A percentile compares a stretch with the other conserved stretches of the same genome.
phyloP scores from a whole-genome alignment of 2,329 filamentous ascomycete genomes.

The Pseudopyricularia cyperi region DNA sequence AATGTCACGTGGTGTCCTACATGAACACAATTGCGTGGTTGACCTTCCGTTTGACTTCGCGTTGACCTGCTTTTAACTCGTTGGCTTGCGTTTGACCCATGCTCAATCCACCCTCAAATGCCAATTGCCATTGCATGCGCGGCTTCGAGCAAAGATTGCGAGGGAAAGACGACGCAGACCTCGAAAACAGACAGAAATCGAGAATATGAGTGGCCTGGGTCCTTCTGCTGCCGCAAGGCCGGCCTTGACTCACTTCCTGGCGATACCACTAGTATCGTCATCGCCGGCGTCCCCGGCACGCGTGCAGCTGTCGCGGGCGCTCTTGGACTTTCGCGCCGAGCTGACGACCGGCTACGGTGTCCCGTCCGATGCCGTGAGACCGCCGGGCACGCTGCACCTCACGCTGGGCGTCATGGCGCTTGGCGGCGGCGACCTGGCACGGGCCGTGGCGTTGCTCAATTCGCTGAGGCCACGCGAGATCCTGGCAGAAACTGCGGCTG shows the following conservation, averaged over 20 bases:
- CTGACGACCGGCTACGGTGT: conserved; percentile 32
- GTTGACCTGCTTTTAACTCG: no score
- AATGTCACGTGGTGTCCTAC: no score
- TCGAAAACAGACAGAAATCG: no score
- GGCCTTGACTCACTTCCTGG: conserved; percentile 56
- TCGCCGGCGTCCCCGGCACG: conserved; percentile 28
- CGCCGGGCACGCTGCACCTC: conserved; percentile 69
- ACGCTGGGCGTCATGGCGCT: conserved; percentile 82
- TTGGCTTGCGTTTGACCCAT: no score
- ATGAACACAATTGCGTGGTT: no score
- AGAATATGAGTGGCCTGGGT: no score
- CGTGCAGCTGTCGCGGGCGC: conserved; percentile 48
- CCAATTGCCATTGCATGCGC: no score
- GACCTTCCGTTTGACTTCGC: no score
- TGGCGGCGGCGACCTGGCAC: conserved; percentile 18
- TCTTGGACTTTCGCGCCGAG: conserved; percentile 49
- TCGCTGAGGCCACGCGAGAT: conserved; percentile 25
- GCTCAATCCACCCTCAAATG: no score
- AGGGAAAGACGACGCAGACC: no score
- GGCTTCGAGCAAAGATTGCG: no score
- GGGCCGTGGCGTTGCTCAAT: conserved; percentile 25
- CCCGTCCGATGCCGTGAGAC: conserved; percentile 56
- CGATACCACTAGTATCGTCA: conserved; percentile 54
- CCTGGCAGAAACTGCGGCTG: conserved; percentile 15
- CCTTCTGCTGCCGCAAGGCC: conserved; percentile 2